phyloP scores from a whole-genome alignment of 257 asterid species.

The Plectranthus barbatus region DNA sequence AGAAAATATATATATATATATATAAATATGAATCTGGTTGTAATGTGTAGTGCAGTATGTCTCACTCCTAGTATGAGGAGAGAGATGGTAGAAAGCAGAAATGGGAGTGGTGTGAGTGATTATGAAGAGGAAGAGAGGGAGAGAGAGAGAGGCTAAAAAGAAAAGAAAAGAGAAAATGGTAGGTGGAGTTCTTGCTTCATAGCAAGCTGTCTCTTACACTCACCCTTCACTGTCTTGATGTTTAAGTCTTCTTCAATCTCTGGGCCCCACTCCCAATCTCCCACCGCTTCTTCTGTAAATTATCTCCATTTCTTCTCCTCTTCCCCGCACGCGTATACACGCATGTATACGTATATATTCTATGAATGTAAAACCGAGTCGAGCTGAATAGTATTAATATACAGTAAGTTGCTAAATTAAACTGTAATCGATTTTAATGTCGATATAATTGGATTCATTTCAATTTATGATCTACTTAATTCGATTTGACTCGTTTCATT shows the following conservation, averaged over 20 bases:
- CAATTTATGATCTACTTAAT: no score
- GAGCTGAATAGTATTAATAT: no score
- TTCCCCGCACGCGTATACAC: not conserved
- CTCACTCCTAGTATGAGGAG: constrained; percentile 12
- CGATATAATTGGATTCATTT: not conserved
- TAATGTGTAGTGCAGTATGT: not conserved
- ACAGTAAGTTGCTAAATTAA: no score
- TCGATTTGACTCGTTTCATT: no score
- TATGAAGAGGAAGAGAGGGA: constrained; percentile 17
- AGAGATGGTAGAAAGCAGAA: constrained; percentile 12
- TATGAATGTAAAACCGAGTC: no score
- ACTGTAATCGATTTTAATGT: no score
- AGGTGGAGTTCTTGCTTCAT: constrained; percentile 58
- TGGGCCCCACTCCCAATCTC: constrained; percentile 29
- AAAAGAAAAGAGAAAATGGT: constrained; percentile 24
- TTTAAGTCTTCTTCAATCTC: constrained; percentile 51
- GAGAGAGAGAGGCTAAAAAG: constrained; percentile 18
- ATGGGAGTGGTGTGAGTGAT: constrained; percentile 17
- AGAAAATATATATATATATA: not conserved
- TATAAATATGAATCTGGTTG: not conserved
- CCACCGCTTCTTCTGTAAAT: constrained; percentile 12
- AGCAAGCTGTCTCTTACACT: constrained; percentile 69
- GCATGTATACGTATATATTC: not conserved
- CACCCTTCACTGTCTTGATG: constrained; percentile 49
- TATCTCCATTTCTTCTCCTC: not conserved